Evolutionary conservation across 2,329 filamentous ascomycete species (phyloP), one percentile per base, ranked within the genome.

Genomic region (Incumbomyces delicatus): DNA sequence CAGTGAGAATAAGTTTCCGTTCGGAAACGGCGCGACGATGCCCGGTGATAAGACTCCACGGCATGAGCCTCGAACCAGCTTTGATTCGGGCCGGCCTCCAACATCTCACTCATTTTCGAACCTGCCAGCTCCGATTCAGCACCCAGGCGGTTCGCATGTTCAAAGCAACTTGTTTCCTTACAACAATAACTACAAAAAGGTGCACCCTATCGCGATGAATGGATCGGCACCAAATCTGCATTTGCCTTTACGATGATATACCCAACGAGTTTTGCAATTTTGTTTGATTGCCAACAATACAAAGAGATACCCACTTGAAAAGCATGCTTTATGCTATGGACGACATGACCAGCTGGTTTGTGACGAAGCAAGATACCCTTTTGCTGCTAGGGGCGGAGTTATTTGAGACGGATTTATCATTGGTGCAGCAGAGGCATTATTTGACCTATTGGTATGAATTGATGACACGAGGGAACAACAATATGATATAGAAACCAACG

Each of bases 61-160:
- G 67, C 87, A 94, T 70, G 80, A 81, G 66, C 76, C 84, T 65
- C 83, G 87, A 66, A 82, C 82, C 65, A 94, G 87, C 64, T 87
- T 85, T 65, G 87, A 94, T 69, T 92, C 86, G 74, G 87, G 87
- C 66, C 85, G 87, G 64, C 87, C 87, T 66, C 90, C 85, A 63
- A 94, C 87, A 73, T 92, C 87, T 73, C 85, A 94, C 83, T 94
- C 87, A 77, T 85, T 84, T 85, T 90, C 87, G 80, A 87, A 87
- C 87, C 92, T 85, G 85, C 87, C 77, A 35, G 87, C 81, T 74
- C 85, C 85, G 58, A 83, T 88, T 76, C 86, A 85, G 76, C 83
- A 85, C 78, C 87, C 84, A 31, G 17, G n/a, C n/a, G 30, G 27
- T 32, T 42, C 40, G 27, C 40, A 42, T 42, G 40, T 37, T 31